Percentiles rank a stretch among this genome's conserved stretches.
Conservation (phyloP, 495 filamentous ascomycete species). For the Penicillium crystallinum region DNA sequence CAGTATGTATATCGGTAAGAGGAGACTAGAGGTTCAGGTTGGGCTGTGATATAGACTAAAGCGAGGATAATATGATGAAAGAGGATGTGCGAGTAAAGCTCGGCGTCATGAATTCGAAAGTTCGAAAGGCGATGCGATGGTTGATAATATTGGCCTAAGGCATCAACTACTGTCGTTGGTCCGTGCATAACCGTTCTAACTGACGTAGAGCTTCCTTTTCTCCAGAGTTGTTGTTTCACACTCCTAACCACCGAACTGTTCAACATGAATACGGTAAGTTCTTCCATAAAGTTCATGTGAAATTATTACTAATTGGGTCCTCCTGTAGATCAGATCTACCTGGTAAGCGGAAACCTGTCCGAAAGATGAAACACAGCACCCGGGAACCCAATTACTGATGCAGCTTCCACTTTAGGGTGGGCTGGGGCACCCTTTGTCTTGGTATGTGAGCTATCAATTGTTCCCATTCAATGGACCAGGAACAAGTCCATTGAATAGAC, state of each 20-base stretch:
- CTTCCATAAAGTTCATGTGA: background rate
- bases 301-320: background rate
- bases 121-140: background rate
- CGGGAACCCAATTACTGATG: slow-evolving; percentile 20
- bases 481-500: background rate
- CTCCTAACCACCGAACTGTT: slow-evolving; percentile 6
- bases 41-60: background rate
- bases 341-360: slow-evolving; percentile 34
- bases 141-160: slow-evolving; percentile 22
- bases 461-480: background rate
- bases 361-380: background rate
- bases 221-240: slow-evolving; percentile 6
- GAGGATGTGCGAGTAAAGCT: background rate
- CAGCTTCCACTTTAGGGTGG: slow-evolving; percentile 52
- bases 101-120: background rate
- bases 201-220: slow-evolving; percentile 30
- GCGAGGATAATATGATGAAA: background rate
- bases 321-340: slow-evolving; percentile 47
- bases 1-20: background rate
- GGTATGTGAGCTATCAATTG: slow-evolving; percentile 42
- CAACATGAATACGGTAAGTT: slow-evolving; percentile 46
- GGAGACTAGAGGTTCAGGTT: background rate
- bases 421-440: slow-evolving; percentile 80
- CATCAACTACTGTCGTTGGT: slow-evolving; percentile 5
- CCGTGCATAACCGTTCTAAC: slow-evolving; percentile 4